Evolutionary conservation across 352 stramenopile species (phyloP), one percentile per base, ranked within the genome.

Genomic region (Pythium volutum): DNA sequence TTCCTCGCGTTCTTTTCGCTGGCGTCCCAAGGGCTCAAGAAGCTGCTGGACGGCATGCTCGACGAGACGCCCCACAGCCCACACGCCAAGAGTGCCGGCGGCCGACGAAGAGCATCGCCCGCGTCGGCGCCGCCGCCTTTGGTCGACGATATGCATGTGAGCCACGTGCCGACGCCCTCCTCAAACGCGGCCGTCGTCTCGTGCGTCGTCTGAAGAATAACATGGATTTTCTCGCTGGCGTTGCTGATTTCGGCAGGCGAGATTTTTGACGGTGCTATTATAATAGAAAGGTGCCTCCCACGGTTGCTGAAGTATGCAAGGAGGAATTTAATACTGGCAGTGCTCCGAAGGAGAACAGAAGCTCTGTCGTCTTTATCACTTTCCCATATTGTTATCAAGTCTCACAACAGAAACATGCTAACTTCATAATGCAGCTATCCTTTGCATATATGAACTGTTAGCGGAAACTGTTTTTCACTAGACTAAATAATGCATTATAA

Each of bases 21-120:
- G 41, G 83, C 83, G 49, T 84, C 79, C n/a, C 69, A 74, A 46
- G 74, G 80, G 39, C 85, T 82, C 69, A 81, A 79, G 66, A 81
- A 79, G 55, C 55, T 90, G 33, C 39, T 90, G 25, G 76, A 84
- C 15, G 70, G 73, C 9, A 71, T 92, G 46, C 64, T 81, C 0
- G 73, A 80, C 10, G 72, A 81, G 46, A 70, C 72, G 15, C 61
- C 39, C 50, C 33, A 42, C 39, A 57, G 46, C 41, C 47, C 29
- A n/a, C 27, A 38, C 36, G 25, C 18, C 41, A 55, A 38, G 20
- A 42, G 42, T 34, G 25, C 9, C 5, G 23, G 45, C 36, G 51
- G 48, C 1, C 53, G 52, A 51, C 60, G 60, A 34, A 67, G 61
- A 62, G 26, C 60, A 47, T 42, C 34, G 29, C 51, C 60, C 1